Evolutionary conservation across 768 basidiomycete species (phyloP).

Genomic region (Pleurotus ostreatus): DNA sequence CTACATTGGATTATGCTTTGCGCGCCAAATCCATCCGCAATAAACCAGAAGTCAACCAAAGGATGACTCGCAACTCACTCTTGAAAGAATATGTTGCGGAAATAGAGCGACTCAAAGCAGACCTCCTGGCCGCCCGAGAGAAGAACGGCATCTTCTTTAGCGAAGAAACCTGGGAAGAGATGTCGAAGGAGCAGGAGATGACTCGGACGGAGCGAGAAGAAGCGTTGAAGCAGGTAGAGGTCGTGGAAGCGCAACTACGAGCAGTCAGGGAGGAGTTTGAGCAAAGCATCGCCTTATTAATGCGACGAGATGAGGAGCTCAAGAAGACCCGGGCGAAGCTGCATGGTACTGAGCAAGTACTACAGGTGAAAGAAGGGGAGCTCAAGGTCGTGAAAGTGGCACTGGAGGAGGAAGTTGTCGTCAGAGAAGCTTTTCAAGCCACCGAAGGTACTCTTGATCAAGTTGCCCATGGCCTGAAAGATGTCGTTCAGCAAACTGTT

Average conservation of each 20-base stretch:
- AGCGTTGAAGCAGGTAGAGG: slow-evolving; percentile 75
- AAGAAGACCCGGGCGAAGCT: slow-evolving; percentile 56
- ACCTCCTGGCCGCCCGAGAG: slow-evolving; percentile 86
- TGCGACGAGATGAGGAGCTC: slow-evolving; percentile 74
- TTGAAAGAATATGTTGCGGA: slow-evolving; percentile 92
- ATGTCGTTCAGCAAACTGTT: slow-evolving; percentile 62
- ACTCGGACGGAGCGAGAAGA: slow-evolving; percentile 77
- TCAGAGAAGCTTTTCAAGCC: slow-evolving; percentile 72
- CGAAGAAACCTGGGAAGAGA: slow-evolving; percentile 85
- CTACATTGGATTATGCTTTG: slow-evolving; percentile 94
- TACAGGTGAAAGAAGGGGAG: slow-evolving; percentile 54
- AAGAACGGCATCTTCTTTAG: slow-evolving; percentile 96
- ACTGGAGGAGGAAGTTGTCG: slow-evolving; percentile 75
- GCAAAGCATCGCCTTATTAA: slow-evolving; percentile 75
- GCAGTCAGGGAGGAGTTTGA: slow-evolving; percentile 88
- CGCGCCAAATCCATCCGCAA: slow-evolving; percentile 95
- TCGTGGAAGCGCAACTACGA: slow-evolving; percentile 78
- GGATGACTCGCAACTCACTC: slow-evolving; percentile 88
- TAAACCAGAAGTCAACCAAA: slow-evolving; percentile 92
- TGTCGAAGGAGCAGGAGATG: slow-evolving; percentile 73
- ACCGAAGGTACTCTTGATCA: slow-evolving; percentile 68
- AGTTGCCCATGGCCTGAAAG: slow-evolving; percentile 70
- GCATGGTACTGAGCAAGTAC: slow-evolving; percentile 42
- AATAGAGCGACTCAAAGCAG: slow-evolving; percentile 89
- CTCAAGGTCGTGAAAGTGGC: slow-evolving; percentile 53